A percentile compares a stretch with the other conserved stretches of the same genome.
Evolutionary conservation across 1,139 yeast genomes (phyloP).

Genomic region (Saccharomyces hybrid): DNA sequence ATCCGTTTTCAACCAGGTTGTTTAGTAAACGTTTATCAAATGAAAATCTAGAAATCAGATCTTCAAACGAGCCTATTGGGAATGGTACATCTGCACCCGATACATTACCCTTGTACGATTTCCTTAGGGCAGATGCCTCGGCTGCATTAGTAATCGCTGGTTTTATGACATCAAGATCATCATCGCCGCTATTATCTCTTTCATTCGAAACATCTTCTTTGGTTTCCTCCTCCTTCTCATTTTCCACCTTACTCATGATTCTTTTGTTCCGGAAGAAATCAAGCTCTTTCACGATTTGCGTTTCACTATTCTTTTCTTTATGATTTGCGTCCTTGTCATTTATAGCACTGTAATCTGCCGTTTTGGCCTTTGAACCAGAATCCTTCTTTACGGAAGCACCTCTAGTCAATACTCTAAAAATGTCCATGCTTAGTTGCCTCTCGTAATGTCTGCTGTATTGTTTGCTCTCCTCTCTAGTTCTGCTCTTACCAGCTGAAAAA

Average conservation of each 20-base stretch:
- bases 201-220: slow-evolving; percentile 22
- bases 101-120: slow-evolving; percentile 51
- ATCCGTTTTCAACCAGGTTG: slow-evolving; percentile 62
- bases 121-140: slow-evolving; percentile 54
- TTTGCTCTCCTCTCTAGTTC: no score
- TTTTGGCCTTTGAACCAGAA: slow-evolving; percentile 15
- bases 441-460: not conserved
- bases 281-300: slow-evolving; percentile 51
- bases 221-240: slow-evolving; percentile 20
- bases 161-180: slow-evolving; percentile 18
- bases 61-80: slow-evolving; percentile 86
- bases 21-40: slow-evolving; percentile 55
- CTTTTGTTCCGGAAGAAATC: slow-evolving; percentile 64
- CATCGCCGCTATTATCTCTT: slow-evolving; percentile 10
- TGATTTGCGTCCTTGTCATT: slow-evolving; percentile 8
- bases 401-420: slow-evolving; percentile 73
- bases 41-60: slow-evolving; percentile 59
- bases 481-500: no score
- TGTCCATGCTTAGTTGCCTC: slow-evolving; percentile 53
- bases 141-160: slow-evolving; percentile 44
- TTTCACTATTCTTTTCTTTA: slow-evolving; percentile 33
- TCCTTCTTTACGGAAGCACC: slow-evolving; percentile 73
- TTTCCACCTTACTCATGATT: slow-evolving; percentile 26
- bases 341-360: slow-evolving; percentile 25
- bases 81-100: slow-evolving; percentile 74